Conservation (phyloP, 2,329 filamentous ascomycete genomes). For the Hortaea werneckii region DNA sequence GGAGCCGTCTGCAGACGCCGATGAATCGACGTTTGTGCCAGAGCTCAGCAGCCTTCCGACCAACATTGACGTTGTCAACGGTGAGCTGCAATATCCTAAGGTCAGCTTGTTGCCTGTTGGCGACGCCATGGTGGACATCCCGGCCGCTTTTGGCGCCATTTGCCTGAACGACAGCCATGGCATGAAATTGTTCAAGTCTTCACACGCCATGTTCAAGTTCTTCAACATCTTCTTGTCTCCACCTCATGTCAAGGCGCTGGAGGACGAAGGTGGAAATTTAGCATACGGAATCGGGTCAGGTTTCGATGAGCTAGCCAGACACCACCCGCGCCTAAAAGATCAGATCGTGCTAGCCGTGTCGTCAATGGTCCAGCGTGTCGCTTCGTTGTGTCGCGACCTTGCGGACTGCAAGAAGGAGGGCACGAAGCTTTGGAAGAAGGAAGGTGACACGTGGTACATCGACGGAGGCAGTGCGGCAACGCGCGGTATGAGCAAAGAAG, state of each 20-base stretch:
- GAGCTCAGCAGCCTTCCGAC: constrained; percentile 6
- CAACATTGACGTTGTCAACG: constrained; percentile 15
- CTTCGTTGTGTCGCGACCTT: constrained; percentile 60
- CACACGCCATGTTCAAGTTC: constrained; percentile 72
- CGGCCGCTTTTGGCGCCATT: constrained; percentile 83
- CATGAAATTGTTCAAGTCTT: constrained; percentile 76
- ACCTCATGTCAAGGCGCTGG: constrained; percentile 75
- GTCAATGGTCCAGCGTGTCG: constrained; percentile 77
- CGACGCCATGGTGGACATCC: constrained; percentile 80
- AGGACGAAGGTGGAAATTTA: constrained; percentile 56
- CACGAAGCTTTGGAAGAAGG: constrained; percentile 56
- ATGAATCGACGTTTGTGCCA: constrained; percentile 14
- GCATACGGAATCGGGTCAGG: constrained; percentile 66
- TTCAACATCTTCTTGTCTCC: constrained; percentile 96
- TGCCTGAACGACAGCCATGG: constrained; percentile 76
- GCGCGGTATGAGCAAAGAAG: neutral
- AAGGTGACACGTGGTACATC: neutral
- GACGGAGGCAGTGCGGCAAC: constrained; percentile 2
- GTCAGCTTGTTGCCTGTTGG: constrained; percentile 70
- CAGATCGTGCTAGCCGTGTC: constrained; percentile 77
- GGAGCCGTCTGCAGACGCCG: constrained; percentile 16
- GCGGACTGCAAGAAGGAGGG: constrained; percentile 62
- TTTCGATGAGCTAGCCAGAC: constrained; percentile 89
- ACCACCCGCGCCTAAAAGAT: constrained; percentile 75
- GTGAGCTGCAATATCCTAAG: constrained; percentile 16